Conservation (phyloP, 2,329 filamentous ascomycete species). For the Xylariaceae sp. region DNA sequence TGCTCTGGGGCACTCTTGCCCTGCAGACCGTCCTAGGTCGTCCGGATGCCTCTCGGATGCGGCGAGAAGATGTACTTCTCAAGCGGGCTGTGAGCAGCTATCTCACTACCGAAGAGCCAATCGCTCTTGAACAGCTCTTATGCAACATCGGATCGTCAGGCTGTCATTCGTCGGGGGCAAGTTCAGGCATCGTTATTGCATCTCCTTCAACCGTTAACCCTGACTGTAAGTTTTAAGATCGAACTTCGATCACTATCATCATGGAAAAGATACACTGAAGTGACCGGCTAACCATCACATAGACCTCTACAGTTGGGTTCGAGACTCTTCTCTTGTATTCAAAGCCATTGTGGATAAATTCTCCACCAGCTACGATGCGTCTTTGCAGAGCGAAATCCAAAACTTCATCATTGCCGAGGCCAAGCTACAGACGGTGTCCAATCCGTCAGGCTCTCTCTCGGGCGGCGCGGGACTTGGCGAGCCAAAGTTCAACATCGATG, state of each 20-base stretch:
- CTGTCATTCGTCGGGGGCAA: conserved; percentile 44
- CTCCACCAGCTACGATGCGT: conserved; percentile 51
- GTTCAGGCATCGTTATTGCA: conserved; percentile 52
- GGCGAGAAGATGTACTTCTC: conserved; percentile 34
- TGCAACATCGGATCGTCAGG: conserved; percentile 58
- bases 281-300: conserved; percentile 1
- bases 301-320: conserved; percentile 79
- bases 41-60: conserved; percentile 33
- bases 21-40: conserved; percentile 49
- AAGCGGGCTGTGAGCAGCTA: conserved; percentile 51
- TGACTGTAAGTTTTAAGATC: conserved; percentile 44
- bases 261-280: background rate
- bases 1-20: conserved; percentile 49
- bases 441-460: conserved; percentile 60
- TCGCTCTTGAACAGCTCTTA: conserved; percentile 49
- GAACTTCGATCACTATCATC: background rate
- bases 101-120: conserved; percentile 47
- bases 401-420: conserved; percentile 67
- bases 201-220: conserved; percentile 51
- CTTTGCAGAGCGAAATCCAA: conserved; percentile 58
- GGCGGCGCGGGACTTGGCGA: conserved; percentile 60
- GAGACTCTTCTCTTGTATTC: conserved; percentile 68
- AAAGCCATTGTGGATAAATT: conserved; percentile 67
- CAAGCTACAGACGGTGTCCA: conserved; percentile 60
- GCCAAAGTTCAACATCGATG: conserved; percentile 67